These are phyloP conservation scores for Monosporascus ibericus DNA, from an alignment of 2,329 filamentous ascomycete genomes.

Conservation along the genomic window DNA sequence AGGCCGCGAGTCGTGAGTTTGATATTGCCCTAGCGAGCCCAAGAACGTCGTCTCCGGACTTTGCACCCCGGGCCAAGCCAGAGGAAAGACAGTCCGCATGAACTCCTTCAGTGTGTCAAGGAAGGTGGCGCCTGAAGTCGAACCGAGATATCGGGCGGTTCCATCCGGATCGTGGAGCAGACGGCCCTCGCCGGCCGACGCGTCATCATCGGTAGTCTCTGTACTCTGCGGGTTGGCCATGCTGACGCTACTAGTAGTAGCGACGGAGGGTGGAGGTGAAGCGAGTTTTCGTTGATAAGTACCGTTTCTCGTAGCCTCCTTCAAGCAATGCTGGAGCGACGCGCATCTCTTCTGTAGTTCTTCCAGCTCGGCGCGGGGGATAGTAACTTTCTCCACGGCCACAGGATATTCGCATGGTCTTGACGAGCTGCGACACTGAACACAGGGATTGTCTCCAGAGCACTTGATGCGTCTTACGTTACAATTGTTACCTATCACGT, in stretches of 20 bases:
- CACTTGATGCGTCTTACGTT: slow-evolving; percentile 48
- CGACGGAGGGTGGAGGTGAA: background rate
- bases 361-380: slow-evolving; percentile 36
- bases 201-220: slow-evolving; percentile 7
- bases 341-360: slow-evolving; percentile 33
- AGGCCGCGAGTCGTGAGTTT: slow-evolving; percentile 40
- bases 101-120: slow-evolving; percentile 43
- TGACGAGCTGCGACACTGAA: slow-evolving; percentile 35
- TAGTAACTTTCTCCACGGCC: slow-evolving; percentile 36
- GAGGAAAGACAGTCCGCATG: slow-evolving; percentile 33
- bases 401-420: slow-evolving; percentile 43
- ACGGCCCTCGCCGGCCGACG: slow-evolving; percentile 29
- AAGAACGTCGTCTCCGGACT: slow-evolving; percentile 28
- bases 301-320: slow-evolving; percentile 30
- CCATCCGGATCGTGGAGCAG: slow-evolving; percentile 39
- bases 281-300: slow-evolving; percentile 26
- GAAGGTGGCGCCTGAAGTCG: slow-evolving; percentile 44
- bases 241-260: background rate
- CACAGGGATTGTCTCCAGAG: slow-evolving; percentile 43
- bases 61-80: slow-evolving; percentile 20
- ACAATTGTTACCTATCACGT: slow-evolving; percentile 34
- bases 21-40: slow-evolving; percentile 37
- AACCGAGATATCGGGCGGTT: slow-evolving; percentile 39
- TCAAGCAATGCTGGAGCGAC: slow-evolving; percentile 33
- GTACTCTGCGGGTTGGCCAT: background rate